A percentile compares a stretch with the other conserved stretches of the same genome.
Evolutionary conservation across 2,329 filamentous ascomycete genomes (phyloP).

Genomic region (Neonectria punicea): DNA sequence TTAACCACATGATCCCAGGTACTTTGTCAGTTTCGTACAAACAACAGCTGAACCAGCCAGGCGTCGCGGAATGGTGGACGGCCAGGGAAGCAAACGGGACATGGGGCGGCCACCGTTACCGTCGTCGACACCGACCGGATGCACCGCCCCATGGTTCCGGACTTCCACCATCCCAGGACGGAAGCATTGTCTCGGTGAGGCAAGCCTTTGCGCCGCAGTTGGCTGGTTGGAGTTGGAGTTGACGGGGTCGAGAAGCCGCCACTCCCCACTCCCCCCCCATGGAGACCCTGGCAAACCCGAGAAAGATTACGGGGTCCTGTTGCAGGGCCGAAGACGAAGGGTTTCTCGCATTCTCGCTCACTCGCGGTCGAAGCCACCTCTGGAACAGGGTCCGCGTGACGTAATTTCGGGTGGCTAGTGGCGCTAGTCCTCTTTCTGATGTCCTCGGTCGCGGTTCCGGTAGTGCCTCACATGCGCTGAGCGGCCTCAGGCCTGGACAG

Average conservation of each 20-base stretch:
- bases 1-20: constrained; percentile 11
- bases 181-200: background rate
- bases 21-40: background rate
- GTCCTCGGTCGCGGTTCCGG: constrained; percentile 39
- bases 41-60: background rate
- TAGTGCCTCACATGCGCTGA: constrained; percentile 39
- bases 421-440: constrained; percentile 25
- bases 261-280: constrained; percentile 23
- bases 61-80: constrained; percentile 10
- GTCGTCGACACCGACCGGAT: constrained; percentile 21
- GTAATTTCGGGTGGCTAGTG: constrained; percentile 35
- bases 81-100: constrained; percentile 20
- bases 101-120: constrained; percentile 15
- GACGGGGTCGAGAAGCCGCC: background rate
- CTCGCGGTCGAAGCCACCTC: constrained; percentile 19
- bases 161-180: constrained; percentile 8
- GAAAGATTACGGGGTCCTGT: background rate
- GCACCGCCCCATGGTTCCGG: constrained; percentile 17
- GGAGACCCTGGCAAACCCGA: constrained; percentile 13
- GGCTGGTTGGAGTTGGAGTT: constrained; percentile 10
- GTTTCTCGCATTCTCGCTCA: background rate
- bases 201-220: constrained; percentile 9
- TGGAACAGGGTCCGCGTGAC: constrained; percentile 31
- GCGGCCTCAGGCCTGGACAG: background rate
- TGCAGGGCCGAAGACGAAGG: background rate